Percentiles rank a stretch among this genome's conserved stretches.
Conservation (phyloP, 108 stramenopile species). For the Ochromonas danica region DNA sequence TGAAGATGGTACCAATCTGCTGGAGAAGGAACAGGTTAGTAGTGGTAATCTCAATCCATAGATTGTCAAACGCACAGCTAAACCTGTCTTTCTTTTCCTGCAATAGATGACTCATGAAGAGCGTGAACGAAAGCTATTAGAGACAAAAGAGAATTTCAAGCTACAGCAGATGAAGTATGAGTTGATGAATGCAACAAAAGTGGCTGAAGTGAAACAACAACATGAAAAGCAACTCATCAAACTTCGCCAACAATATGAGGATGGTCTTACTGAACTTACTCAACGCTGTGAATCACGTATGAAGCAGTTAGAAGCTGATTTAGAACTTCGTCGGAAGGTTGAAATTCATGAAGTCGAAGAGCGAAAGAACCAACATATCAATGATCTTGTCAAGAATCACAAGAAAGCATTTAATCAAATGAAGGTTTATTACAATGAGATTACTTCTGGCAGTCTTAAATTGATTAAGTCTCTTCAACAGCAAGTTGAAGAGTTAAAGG, state of each 20-base stretch:
- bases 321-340: slow-evolving; percentile 52
- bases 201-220: slow-evolving; percentile 42
- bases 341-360: slow-evolving; percentile 70
- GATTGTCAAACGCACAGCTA: too few relatives aligned
- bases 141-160: slow-evolving; percentile 49
- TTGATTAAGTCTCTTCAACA: slow-evolving; percentile 44
- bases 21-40: slow-evolving; percentile 44
- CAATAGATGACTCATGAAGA: slow-evolving; percentile 45
- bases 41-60: too few relatives aligned
- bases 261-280: slow-evolving; percentile 48
- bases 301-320: slow-evolving; percentile 40
- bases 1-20: slow-evolving; percentile 38
- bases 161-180: slow-evolving; percentile 47
- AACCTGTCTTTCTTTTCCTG: slow-evolving; percentile 30
- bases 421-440: slow-evolving; percentile 68
- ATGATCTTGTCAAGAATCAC: slow-evolving; percentile 66
- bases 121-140: slow-evolving; percentile 40
- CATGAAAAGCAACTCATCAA: slow-evolving; percentile 56
- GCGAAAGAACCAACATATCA: slow-evolving; percentile 68
- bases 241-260: slow-evolving; percentile 57
- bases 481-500: slow-evolving; percentile 3
- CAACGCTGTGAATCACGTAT: slow-evolving; percentile 45
- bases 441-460: slow-evolving; percentile 61
- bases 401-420: slow-evolving; percentile 61
- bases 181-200: slow-evolving; percentile 51